Conservation (phyloP, 345 rosid genomes). For the Eucalyptus leucophloia region DNA sequence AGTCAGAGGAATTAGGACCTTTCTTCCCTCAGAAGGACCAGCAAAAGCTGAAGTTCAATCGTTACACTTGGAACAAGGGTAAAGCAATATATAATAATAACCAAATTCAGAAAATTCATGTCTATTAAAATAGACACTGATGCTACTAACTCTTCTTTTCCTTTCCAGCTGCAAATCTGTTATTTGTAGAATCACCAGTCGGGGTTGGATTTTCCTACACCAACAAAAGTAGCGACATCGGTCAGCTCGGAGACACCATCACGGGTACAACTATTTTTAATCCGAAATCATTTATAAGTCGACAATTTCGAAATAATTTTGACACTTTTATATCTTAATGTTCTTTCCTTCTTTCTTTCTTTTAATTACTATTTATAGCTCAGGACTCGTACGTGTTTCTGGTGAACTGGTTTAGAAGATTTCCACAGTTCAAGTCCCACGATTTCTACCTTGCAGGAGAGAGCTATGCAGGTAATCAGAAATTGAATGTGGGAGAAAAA, state of each 20-base stretch:
- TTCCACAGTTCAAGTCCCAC: constrained; percentile 25
- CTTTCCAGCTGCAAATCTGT: constrained; percentile 53
- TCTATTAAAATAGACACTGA: neutral
- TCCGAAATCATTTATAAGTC: neutral
- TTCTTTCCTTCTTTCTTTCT: neutral
- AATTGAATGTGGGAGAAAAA: neutral
- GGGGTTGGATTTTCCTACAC: constrained; percentile 87
- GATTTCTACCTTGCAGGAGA: constrained; percentile 68
- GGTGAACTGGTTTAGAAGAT: constrained; percentile 43
- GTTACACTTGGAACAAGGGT: constrained; percentile 67
- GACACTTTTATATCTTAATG: too few species aligned
- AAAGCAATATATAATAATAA: constrained; percentile 1
- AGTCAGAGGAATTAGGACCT: constrained; percentile 75
- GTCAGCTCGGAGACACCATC: constrained; percentile 32
- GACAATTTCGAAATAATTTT: neutral
- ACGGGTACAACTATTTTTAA: neutral
- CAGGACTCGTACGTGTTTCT: constrained; percentile 49
- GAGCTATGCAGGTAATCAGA: constrained; percentile 11
- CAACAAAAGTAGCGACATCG: constrained; percentile 27
- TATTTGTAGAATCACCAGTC: constrained; percentile 71
- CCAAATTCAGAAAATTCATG: constrained; percentile 68
- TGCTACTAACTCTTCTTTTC: constrained; percentile 16
- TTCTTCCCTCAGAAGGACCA: constrained; percentile 51
- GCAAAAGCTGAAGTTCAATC: constrained; percentile 39
- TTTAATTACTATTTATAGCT: neutral